Percentiles rank a stretch among this genome's conserved stretches.
Evolutionary conservation across 768 basidiomycete species (phyloP).

Genomic region (Leccinum subtestaceum): DNA sequence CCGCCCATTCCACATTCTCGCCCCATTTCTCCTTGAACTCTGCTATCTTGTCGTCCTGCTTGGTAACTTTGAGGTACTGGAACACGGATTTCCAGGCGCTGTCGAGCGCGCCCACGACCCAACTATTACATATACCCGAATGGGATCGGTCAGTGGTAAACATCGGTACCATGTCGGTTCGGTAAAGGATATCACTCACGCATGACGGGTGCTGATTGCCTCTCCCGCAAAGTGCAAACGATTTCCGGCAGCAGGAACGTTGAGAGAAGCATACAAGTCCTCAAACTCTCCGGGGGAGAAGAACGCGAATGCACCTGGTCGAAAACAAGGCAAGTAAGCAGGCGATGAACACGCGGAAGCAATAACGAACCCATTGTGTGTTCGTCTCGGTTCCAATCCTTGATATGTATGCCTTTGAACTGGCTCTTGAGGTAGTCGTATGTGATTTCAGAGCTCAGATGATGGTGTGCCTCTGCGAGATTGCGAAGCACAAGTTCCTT

Average conservation of each 20-base stretch:
- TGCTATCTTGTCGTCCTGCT: too few species aligned
- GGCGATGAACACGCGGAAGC: neutral
- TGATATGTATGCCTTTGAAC: constrained; percentile 25
- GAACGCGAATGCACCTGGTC: constrained; percentile 38
- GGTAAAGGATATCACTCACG: constrained; percentile 2
- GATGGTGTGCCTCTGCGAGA: constrained; percentile 19
- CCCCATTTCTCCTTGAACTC: constrained; percentile 32
- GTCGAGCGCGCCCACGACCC: constrained; percentile 28
- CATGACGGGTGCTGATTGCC: constrained; percentile 13
- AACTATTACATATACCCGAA: constrained; percentile 18
- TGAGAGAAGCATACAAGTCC: constrained; percentile 32
- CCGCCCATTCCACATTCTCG: constrained; percentile 29
- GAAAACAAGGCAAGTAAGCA: neutral
- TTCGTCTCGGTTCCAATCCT: constrained; percentile 36
- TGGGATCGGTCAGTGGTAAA: neutral
- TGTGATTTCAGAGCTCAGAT: constrained; percentile 6
- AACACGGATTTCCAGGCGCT: too few species aligned
- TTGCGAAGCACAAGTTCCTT: constrained; percentile 27
- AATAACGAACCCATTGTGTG: constrained; percentile 33
- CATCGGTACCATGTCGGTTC: constrained; percentile 17
- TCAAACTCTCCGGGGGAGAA: constrained; percentile 41
- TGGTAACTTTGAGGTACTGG: too few species aligned
- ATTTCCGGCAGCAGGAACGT: constrained; percentile 26
- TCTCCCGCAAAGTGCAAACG: constrained; percentile 19
- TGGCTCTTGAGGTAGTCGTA: constrained; percentile 21